phyloP scores from a whole-genome alignment of 2,329 filamentous ascomycete species.

The Cordyceps javanica region DNA sequence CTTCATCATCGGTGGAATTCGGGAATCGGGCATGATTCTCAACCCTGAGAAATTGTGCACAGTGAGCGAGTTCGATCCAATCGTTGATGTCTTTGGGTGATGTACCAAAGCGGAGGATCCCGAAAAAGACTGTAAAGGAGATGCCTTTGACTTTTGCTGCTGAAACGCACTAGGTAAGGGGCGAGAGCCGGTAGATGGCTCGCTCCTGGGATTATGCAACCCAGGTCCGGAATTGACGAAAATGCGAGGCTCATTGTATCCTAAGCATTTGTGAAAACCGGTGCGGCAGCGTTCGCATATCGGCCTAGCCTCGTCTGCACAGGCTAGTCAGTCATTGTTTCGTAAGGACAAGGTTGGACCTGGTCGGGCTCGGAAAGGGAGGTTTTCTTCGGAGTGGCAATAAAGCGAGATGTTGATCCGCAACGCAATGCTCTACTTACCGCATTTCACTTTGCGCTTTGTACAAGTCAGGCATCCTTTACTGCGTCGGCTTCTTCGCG shows the following conservation, averaged over 20 bases:
- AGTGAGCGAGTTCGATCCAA: neutral
- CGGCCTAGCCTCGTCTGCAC: neutral
- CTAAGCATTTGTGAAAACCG: constrained; percentile 1
- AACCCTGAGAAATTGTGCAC: neutral
- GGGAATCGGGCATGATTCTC: neutral
- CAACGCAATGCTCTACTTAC: neutral
- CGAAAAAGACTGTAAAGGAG: neutral
- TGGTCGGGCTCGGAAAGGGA: too few relatives aligned
- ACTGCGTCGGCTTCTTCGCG: constrained; percentile 1
- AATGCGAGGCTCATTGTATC: neutral
- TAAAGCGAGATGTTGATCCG: neutral
- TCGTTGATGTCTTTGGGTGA: too few relatives aligned
- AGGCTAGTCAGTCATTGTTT: neutral
- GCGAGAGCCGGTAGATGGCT: neutral
- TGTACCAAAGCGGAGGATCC: neutral
- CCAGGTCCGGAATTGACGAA: constrained; percentile 1
- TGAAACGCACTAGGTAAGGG: neutral
- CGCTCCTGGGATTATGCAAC: neutral
- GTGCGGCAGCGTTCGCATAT: neutral
- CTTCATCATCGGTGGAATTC: neutral
- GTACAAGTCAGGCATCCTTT: neutral
- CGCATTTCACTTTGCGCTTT: constrained; percentile 3
- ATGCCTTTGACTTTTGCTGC: neutral
- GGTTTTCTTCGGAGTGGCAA: too few relatives aligned
- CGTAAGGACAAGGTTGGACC: neutral